Evolutionary conservation across 2,329 filamentous ascomycete species (phyloP).

Genomic region (Calonectria hawksworthii): DNA sequence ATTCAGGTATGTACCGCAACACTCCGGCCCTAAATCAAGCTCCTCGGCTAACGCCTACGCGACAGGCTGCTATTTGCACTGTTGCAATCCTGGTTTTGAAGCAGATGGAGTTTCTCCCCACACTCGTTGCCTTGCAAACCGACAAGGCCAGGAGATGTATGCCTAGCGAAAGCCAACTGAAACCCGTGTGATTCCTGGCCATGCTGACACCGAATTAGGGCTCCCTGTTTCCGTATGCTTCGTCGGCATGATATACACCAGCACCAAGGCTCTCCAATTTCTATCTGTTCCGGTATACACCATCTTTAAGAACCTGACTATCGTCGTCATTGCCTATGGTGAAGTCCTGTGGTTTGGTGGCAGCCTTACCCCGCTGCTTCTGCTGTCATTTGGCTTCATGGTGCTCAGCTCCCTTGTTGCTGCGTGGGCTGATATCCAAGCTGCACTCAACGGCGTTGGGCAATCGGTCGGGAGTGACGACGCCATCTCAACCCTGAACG

Average conservation of each 20-base stretch:
- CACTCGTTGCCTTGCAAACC: constrained; percentile 83
- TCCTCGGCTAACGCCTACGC: constrained; percentile 1
- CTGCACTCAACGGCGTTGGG: neutral
- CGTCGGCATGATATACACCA: constrained; percentile 99
- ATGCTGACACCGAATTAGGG: constrained; percentile 68
- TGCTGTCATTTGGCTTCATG: constrained; percentile 97
- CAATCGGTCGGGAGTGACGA: neutral
- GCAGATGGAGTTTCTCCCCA: constrained; percentile 84
- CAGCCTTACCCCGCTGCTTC: constrained; percentile 87
- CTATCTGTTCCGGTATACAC: constrained; percentile 99
- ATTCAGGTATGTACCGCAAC: constrained; percentile 92
- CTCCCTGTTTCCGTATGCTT: constrained; percentile 96
- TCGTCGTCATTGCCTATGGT: constrained; percentile 97
- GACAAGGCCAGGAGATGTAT: constrained; percentile 94
- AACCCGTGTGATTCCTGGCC: too few species aligned
- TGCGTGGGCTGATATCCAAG: constrained; percentile 75
- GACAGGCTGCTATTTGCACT: constrained; percentile 89
- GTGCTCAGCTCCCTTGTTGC: constrained; percentile 94
- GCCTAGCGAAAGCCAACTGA: constrained; percentile 46
- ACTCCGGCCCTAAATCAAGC: too few species aligned
- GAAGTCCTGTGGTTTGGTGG: constrained; percentile 99
- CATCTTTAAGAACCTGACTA: constrained; percentile 99
- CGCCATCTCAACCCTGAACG: neutral
- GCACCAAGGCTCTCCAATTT: constrained; percentile 94
- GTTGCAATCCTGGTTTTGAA: constrained; percentile 87